These are phyloP conservation scores for Xylaria grammica DNA, from an alignment of 495 filamentous ascomycete genomes.

Conservation along the genomic window DNA sequence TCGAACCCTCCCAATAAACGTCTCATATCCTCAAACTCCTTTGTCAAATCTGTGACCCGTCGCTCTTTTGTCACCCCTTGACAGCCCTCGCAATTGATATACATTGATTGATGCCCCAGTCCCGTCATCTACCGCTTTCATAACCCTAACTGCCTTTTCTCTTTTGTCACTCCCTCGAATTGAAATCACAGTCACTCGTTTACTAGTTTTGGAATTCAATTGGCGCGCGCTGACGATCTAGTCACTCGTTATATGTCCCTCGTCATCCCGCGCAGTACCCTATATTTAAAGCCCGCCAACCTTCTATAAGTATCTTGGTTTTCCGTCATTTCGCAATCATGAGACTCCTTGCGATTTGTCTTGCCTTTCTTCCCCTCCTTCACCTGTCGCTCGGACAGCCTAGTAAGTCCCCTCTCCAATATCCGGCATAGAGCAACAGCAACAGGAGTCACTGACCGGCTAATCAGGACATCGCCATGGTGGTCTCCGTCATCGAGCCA, in stretches of 20 bases:
- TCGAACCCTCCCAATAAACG: slow-evolving; percentile 8
- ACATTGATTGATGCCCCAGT: slow-evolving; percentile 19
- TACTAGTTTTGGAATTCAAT: slow-evolving; percentile 18
- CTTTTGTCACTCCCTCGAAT: slow-evolving; percentile 23
- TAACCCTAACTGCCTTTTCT: slow-evolving; percentile 25
- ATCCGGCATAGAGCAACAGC: neutral
- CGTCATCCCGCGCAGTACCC: slow-evolving; percentile 7
- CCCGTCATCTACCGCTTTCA: slow-evolving; percentile 21
- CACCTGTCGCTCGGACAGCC: slow-evolving; percentile 35
- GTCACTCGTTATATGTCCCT: slow-evolving; percentile 27
- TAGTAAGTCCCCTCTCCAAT: slow-evolving; percentile 26
- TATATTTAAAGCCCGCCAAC: slow-evolving; percentile 12
- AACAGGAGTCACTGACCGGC: slow-evolving; percentile 21
- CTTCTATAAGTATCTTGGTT: slow-evolving; percentile 9
- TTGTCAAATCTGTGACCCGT: slow-evolving; percentile 19
- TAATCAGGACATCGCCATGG: slow-evolving; percentile 31
- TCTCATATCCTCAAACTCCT: slow-evolving; percentile 21
- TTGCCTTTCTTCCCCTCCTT: slow-evolving; percentile 31
- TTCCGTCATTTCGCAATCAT: slow-evolving; percentile 26
- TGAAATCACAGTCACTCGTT: slow-evolving; percentile 20
- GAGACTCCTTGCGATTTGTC: slow-evolving; percentile 24
- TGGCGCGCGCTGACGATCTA: slow-evolving; percentile 25
- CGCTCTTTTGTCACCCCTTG: slow-evolving; percentile 12
- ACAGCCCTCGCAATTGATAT: slow-evolving; percentile 22
- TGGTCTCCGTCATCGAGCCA: slow-evolving; percentile 29